Evolutionary conservation across 208 protist genomes (phyloP), one percentile per base, ranked within the genome.

Genomic region (Polymyxa betae): DNA sequence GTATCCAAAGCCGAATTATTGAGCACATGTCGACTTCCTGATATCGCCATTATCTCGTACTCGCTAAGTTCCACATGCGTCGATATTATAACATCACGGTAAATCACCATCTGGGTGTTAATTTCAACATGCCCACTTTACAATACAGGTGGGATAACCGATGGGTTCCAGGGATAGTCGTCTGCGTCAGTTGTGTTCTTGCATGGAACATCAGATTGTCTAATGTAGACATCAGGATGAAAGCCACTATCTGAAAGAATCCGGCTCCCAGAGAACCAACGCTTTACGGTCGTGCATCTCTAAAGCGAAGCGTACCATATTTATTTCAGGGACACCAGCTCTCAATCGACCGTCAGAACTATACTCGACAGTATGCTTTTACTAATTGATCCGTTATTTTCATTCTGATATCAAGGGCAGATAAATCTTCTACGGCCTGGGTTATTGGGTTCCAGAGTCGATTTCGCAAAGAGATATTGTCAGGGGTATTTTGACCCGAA

Each of bases 381-480:
- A 43, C 10, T 20, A 5, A 35, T 82, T 43, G n/a, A 45, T 82
- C n/a, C 72, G 16, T 40, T 40, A 5, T 5, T 35, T 43, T 16
- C 16, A 5, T 35, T 82, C 35, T 35, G 16, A 45, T 5, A 29
- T 66, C 29, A 32, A 16, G 54, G 16, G 54, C 54, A 66, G 54
- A 43, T 82, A 5, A n/a, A 82, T 5, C n/a, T 82, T 40, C 72
- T 82, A 5, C 40, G 35, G 12, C n/a, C 72, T 40, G 72, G 72
- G 5, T 43, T 82, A n/a, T n/a, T 82, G 5, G 72, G 72, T 5
- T 40, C 72, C 35, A 82, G 35, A 43, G 35, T 82, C 72, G 35
- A 82, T 20, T 82, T 82, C n/a, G 72, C n/a, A 43, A 82, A 35
- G 72, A 5, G 72, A 43, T 82, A 82, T n/a, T 82, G 72, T 82